Evolutionary conservation across 139 green algal species (phyloP), one percentile per base, ranked within the genome.

Genomic region (Tetradesmus obliquus): DNA sequence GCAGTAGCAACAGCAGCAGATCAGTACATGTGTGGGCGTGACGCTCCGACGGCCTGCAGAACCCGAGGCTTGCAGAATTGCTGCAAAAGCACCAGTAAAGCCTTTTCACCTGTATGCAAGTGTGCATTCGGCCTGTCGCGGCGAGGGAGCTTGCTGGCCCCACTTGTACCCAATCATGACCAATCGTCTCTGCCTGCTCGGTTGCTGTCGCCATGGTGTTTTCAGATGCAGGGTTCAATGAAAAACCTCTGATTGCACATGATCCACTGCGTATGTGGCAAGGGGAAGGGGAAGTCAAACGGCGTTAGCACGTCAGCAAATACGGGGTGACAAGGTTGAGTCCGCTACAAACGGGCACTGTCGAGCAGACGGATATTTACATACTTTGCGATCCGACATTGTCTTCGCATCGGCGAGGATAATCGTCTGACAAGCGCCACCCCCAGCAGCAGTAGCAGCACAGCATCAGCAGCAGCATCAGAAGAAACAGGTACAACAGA

Each of bases 71-170:
- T n/a, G 62, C 10, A 51, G 15, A 13, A 55, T 81, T 82, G 6
- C 20, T 5, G 76, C 76, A 55, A n/a, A 17, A 9, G 17, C 6
- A 3, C 22, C 4, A 76, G 66, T 76, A 2, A 71, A 13, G 66
- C 15, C 3, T 17, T 20, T 53, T 3, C 80, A 90, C 86, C 20
- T 90, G 6, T 5, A 90, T 55, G 22, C 86, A 90, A 12, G 51
- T 20, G 53, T 90, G 86, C 71, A 90, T 22, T 5, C 86, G 32
- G 15, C 71, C 86, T n/a, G 86, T 84, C 5, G 20, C 60, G 53
- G 85, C 85, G 5, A 89, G 22, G 12, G 62, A 19, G 15, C 62
- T 89, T 7, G 62, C 32, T 45, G 24, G 7, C 2, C 85, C 85
- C 8, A 89, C 8, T 51, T 53, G 62, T 66, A 82, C 62, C 85